Evolutionary conservation across 139 green algal genomes (phyloP).

Genomic region (Klebsormidium nitens): DNA sequence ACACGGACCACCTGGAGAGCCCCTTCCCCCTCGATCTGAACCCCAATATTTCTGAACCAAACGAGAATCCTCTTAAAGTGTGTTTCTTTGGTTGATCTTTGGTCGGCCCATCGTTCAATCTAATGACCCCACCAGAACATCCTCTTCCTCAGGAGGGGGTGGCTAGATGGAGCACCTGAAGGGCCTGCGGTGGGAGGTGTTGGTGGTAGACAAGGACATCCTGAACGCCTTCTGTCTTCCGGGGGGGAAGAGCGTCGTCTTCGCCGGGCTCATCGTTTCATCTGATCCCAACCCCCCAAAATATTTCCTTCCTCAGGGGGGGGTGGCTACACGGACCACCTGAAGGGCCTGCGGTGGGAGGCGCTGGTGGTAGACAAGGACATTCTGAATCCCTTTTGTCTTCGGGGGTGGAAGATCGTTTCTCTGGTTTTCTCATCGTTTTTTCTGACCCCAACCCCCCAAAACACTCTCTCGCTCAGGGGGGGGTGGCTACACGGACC

Average conservation of each 20-base stretch:
- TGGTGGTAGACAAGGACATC: constrained; percentile 27
- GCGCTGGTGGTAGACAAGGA: constrained; percentile 34
- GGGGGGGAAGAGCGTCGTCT: constrained; percentile 40
- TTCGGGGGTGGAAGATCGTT: constrained; percentile 42
- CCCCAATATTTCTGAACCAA: too few relatives aligned
- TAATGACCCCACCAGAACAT: too few relatives aligned
- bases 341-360: constrained; percentile 39
- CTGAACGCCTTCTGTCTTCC: constrained; percentile 42
- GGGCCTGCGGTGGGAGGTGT: constrained; percentile 39
- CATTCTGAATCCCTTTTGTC: constrained; percentile 38
- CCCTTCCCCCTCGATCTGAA: too few relatives aligned
- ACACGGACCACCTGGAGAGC: too few relatives aligned
- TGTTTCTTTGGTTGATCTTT: too few relatives aligned
- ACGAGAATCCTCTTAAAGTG: too few relatives aligned
- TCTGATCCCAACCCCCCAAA: too few relatives aligned
- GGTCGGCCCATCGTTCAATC: too few relatives aligned
- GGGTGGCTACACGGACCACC: constrained; percentile 16
- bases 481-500: constrained; percentile 10
- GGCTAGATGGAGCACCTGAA: constrained; percentile 26
- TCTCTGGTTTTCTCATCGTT: constrained; percentile 38
- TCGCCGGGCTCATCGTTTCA: constrained; percentile 37
- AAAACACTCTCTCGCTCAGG: too few relatives aligned
- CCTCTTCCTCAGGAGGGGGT: too few relatives aligned
- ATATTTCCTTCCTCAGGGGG: too few relatives aligned
- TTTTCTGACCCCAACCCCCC: too few relatives aligned